Evolutionary conservation across 352 stramenopile species (phyloP), one percentile per base, ranked within the genome.

Genomic region (Phytopythium boreale): DNA sequence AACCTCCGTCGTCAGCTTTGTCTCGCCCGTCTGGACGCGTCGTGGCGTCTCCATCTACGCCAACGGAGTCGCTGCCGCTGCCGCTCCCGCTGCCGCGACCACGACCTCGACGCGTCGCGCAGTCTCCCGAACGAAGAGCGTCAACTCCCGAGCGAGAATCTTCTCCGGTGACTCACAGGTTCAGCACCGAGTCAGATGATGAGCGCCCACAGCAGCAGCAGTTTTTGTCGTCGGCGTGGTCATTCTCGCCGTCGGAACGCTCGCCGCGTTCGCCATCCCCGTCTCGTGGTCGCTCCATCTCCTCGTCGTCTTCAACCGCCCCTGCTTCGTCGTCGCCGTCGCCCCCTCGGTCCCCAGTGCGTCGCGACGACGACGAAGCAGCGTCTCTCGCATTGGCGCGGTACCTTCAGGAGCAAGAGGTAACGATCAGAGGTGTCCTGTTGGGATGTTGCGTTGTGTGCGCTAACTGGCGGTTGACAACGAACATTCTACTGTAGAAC

Each of bases 351-450:
- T 74, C 60, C 47, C 57, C 63, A 17, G 61, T 36, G 46, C 47
- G 53, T 50, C 24, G 61, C 19, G 73, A 68, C n/a, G 72, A 86
- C 52, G 64, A 71, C 43, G 82, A 91, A 27, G 80, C 84, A 12
- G 82, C 82, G n/a, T 91, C 82, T 4, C 43, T 91, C n/a, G 82
- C 80, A 6, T 53, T 89, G 20, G 80, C 82, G 0, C 77, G 75
- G 37, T 92, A 89, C 60, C 67, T 92, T 17, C 82, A 92, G 43
- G 75, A 89, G 34, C 70, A 92, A 78, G 82, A 92, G 78, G 82
- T 89, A 62, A 12, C 4, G 11, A 4, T 27, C 10, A 15, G 31
- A 47, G 22, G 15, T 47, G 17, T 20, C 17, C 14, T n/a, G 37
- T 44, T 4, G 14, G 4, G 17, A 7, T 47, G 19, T 47, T 22